Evolutionary conservation across 768 basidiomycete species (phyloP), one percentile per base, ranked within the genome.

Genomic region (Boletus edulis): DNA sequence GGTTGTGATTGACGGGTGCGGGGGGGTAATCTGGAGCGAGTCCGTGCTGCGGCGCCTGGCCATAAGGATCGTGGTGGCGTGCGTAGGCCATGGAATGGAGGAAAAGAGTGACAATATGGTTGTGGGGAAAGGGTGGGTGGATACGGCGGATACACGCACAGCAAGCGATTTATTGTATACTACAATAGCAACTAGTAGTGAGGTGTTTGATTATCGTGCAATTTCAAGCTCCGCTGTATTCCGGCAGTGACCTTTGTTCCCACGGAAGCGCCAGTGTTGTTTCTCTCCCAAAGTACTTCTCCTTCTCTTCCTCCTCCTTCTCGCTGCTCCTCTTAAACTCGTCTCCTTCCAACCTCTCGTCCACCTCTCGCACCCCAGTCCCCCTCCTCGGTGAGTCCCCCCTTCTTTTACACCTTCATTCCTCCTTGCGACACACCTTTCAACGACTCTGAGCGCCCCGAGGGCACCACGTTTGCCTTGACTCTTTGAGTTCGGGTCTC

Each of bases 1-100:
- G 76, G 58, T 75, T 72, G 31, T 70, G 34, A 11, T 52, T 58
- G 32, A 56, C 55, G 60, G 57, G 63, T 44, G 48, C 51, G 13
- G 75, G 72, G 3, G 75, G 73, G 54, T 75, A 77, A 45, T 78
- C 75, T 50, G 70, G 71, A 34, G 55, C 48, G 56, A 69, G 60
- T 54, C 63, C 71, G 44, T 72, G 66, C 58, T 67, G 71, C 54
- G 57, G 67, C 51, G 57, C 59, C 52, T 72, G 67, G 52, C 58
- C 59, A 22, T 58, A 83, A 71, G 78, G 79, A 76, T 80, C 78
- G 76, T 75, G 64, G 64, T 81, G 79, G 48, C 77, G 60, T 49
- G 71, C 75, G 59, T 85, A 80, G 51, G 84, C 78, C 84, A 86
- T 86, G 57, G 24, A n/a, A 42, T 11, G 18, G 38, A 15, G 18